Evolutionary conservation across 352 stramenopile genomes (phyloP).

Genomic region (Globisporangium camurandrum): DNA sequence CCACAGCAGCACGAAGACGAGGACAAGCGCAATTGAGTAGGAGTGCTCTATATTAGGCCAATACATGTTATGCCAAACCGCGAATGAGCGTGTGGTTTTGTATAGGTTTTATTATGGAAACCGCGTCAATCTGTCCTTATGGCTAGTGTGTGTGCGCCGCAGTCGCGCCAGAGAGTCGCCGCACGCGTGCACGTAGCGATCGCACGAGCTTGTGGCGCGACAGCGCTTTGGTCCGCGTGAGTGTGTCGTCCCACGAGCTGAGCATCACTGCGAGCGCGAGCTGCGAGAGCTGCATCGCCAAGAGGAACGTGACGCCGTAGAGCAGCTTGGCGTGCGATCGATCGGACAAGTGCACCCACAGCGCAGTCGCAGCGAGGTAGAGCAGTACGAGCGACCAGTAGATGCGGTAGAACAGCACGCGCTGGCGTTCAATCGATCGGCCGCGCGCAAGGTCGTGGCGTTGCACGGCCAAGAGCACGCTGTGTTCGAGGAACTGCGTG

Average conservation of each 20-base stretch:
- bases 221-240: slow-evolving; percentile 22
- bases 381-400: slow-evolving; percentile 54
- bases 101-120: too few species aligned
- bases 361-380: slow-evolving; percentile 23
- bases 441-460: slow-evolving; percentile 41
- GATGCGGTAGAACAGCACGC: slow-evolving; percentile 45
- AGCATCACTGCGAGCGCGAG: slow-evolving; percentile 46
- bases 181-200: slow-evolving; percentile 3
- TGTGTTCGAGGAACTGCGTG: slow-evolving; percentile 58
- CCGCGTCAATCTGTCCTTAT: too few species aligned
- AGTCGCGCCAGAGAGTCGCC: not conserved
- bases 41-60: too few species aligned
- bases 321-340: slow-evolving; percentile 30
- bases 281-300: slow-evolving; percentile 44
- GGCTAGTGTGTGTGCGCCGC: not conserved
- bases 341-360: slow-evolving; percentile 65
- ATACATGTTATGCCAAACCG: too few species aligned
- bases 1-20: not conserved
- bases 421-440: slow-evolving; percentile 26
- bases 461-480: slow-evolving; percentile 38
- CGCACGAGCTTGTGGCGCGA: slow-evolving; percentile 5
- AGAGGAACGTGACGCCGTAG: slow-evolving; percentile 47
- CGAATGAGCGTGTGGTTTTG: too few species aligned
- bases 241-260: slow-evolving; percentile 49
- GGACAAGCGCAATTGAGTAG: slow-evolving; percentile 4